Conservation (phyloP, 169 alveolate genomes). For the Eimeria sp. region DNA sequence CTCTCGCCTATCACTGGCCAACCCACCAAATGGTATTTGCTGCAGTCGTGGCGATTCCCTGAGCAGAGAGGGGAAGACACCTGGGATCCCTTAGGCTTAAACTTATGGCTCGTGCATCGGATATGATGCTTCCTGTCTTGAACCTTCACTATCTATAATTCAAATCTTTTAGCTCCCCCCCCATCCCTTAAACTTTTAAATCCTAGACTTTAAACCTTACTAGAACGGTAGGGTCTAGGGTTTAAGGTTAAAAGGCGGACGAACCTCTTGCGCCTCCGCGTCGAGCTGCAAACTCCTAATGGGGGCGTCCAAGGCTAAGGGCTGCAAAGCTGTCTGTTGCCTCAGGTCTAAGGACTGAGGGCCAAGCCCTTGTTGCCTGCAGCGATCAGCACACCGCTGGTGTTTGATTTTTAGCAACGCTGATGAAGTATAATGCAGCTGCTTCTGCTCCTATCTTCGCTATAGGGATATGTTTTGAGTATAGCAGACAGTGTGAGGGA, state of each 20-base stretch:
- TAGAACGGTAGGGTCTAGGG: neutral
- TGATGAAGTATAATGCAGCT: neutral
- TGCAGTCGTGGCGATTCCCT: slow-evolving; percentile 74
- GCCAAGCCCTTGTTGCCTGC: slow-evolving; percentile 63
- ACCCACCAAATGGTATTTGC: slow-evolving; percentile 77
- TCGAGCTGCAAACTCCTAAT: slow-evolving; percentile 72
- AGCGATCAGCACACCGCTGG: neutral
- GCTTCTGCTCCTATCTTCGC: neutral
- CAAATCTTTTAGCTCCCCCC: neutral
- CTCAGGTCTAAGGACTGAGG: slow-evolving; percentile 27
- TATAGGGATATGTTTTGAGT: no score
- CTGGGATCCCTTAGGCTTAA: neutral
- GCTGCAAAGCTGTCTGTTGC: slow-evolving; percentile 31
- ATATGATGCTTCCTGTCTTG: neutral
- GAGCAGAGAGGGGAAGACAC: neutral
- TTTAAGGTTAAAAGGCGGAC: neutral
- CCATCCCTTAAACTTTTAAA: neutral
- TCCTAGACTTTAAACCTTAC: neutral
- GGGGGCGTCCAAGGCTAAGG: slow-evolving; percentile 46
- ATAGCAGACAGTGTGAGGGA: no score
- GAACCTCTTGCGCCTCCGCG: slow-evolving; percentile 70
- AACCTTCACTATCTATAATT: neutral
- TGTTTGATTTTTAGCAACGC: neutral
- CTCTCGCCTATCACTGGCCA: neutral
- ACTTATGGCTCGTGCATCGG: neutral